phyloP scores from a whole-genome alignment of 1,139 yeast genomes.

The Taphrina wiesneri region DNA sequence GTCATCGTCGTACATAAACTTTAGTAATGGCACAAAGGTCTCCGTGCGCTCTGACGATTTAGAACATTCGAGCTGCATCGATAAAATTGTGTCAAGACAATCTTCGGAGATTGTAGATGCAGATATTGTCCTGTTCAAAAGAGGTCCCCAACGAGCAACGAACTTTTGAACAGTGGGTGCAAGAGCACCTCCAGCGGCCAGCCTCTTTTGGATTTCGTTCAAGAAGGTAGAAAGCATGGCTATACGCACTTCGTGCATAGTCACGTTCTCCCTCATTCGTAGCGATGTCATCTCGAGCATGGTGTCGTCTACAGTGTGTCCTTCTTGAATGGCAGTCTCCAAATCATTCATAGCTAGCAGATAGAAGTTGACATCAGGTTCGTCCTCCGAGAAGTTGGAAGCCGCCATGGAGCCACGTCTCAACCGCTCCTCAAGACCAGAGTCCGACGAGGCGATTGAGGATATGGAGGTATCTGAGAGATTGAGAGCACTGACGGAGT shows the following conservation, averaged over 20 bases:
- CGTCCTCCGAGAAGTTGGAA: constrained; percentile 47
- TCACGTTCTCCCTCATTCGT: constrained; percentile 95
- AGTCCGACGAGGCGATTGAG: constrained; percentile 47
- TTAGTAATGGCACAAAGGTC: constrained; percentile 55
- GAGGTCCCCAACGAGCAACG: constrained; percentile 74
- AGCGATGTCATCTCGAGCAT: constrained; percentile 86
- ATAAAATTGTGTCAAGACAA: constrained; percentile 68
- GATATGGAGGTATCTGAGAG: constrained; percentile 80
- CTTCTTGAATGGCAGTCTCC: constrained; percentile 83
- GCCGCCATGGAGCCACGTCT: constrained; percentile 33
- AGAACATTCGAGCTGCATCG: constrained; percentile 56
- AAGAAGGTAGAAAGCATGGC: constrained; percentile 78
- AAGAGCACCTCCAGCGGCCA: constrained; percentile 2
- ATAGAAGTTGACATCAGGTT: constrained; percentile 73
- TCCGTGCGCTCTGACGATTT: constrained; percentile 42
- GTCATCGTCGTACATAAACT: constrained; percentile 74
- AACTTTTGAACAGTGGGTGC: constrained; percentile 69
- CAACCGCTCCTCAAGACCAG: not conserved
- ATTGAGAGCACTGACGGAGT: constrained; percentile 63
- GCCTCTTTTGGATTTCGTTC: not conserved
- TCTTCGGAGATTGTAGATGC: constrained; percentile 58
- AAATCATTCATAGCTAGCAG: constrained; percentile 93
- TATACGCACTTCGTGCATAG: constrained; percentile 84
- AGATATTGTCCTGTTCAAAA: constrained; percentile 79
- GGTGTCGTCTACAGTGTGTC: constrained; percentile 92